A percentile compares a stretch with the other conserved stretches of the same genome.
These are phyloP conservation scores for Calonectria fujianensis DNA, from an alignment of 2,329 filamentous ascomycete genomes.

Conservation along the genomic window DNA sequence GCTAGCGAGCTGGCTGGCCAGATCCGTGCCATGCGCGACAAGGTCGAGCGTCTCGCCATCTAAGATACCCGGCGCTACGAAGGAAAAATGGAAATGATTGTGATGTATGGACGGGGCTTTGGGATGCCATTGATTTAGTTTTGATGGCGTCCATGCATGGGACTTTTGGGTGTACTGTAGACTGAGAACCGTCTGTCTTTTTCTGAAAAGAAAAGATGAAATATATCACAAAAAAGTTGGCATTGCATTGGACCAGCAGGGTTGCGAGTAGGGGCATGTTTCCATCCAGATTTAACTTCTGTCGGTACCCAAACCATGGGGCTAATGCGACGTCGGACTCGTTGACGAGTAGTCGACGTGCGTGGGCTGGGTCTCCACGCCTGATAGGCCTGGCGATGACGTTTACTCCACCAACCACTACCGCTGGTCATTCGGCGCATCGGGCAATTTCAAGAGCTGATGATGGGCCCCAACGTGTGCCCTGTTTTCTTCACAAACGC, in stretches of 20 bases:
- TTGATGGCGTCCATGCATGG: slow-evolving; percentile 40
- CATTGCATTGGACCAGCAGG: background rate
- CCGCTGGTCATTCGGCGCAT: slow-evolving; percentile 50
- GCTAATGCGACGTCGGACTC: slow-evolving; percentile 50
- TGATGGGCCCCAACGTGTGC: slow-evolving; percentile 36
- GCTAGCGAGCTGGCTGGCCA: slow-evolving; percentile 89
- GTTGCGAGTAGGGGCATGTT: background rate
- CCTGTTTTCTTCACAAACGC: slow-evolving; percentile 32
- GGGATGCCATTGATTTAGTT: slow-evolving; percentile 35
- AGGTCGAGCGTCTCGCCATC: slow-evolving; percentile 97
- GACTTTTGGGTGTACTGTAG: slow-evolving; percentile 45
- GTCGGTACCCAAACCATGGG: slow-evolving; percentile 3
- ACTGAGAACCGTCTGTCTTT: slow-evolving; percentile 37
- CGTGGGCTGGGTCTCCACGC: slow-evolving; percentile 40
- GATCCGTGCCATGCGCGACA: slow-evolving; percentile 92
- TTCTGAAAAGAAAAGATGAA: slow-evolving; percentile 41
- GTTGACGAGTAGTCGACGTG: slow-evolving; percentile 34
- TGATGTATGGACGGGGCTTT: slow-evolving; percentile 26
- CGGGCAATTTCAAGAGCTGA: slow-evolving; percentile 40
- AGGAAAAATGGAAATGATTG: slow-evolving; percentile 38
- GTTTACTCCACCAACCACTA: slow-evolving; percentile 53
- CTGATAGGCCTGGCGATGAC: slow-evolving; percentile 51
- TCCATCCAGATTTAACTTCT: slow-evolving; percentile 16
- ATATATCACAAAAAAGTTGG: slow-evolving; percentile 46
- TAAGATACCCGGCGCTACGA: slow-evolving; percentile 68